Evolutionary conservation across 2,329 filamentous ascomycete species (phyloP), one percentile per base, ranked within the genome.

Genomic region (Neonectria coccinea): DNA sequence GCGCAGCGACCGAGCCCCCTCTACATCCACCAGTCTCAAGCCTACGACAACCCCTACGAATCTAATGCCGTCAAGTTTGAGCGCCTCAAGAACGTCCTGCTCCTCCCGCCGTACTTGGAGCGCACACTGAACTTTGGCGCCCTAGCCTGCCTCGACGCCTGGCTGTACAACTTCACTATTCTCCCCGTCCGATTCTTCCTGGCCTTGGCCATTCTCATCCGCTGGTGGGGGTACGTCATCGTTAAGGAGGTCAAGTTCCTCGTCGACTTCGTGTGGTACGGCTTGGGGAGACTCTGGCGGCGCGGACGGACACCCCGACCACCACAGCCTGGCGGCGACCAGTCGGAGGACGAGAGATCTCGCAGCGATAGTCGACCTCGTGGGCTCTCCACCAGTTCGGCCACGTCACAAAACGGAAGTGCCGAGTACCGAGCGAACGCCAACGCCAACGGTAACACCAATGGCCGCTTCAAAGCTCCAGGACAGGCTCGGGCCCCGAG

Each of bases 121-220:
- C 87, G 91, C 50, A 91, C 94, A 0, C 85, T 99, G 6, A 89
- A 90, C 64, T 98, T 99, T 79, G 96, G 96, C 7, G 90, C 92
- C 0, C 80, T 98, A 36, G 94, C 95, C 7, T 99, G 96, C 79
- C 84, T 99, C 6, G 96, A 99, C 77, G 92, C 95, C 1, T 99
- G 95, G 94, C 86, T 99, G 1, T 96, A 97, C 80, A 97, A 93
- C 1, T 97, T 99, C 73, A 99, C 96, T 0, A 97, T 99, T 48
- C 83, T 99, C 0, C 96, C 96, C 0, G 85, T 99, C 64, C 88
- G 96, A 2, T 98, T 99, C 72, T 78, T 92, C 58, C 91, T 94
- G 63, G 95, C 96, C 1, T 73, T 95, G 0, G 88, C 88, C 20
- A 89, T 98, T 2, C 81, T 99, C 27, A 78, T 89, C 10, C 86